A percentile compares a stretch with the other conserved stretches of the same genome.
Conservation (phyloP, 352 stramenopile genomes). For the Nothophytophthora sp. region DNA sequence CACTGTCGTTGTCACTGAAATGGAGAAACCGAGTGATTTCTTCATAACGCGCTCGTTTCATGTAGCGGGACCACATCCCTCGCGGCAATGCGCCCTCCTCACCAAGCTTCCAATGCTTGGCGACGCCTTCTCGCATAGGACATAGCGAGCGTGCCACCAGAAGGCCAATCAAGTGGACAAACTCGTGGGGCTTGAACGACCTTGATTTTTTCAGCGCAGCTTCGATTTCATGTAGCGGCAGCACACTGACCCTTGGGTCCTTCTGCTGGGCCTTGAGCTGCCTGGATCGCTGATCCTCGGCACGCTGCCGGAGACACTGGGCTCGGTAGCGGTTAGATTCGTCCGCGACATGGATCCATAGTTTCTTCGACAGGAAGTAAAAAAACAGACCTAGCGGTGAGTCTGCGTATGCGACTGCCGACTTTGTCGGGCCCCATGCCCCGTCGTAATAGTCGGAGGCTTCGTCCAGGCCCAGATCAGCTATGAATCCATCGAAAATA, state of each 20-base stretch:
- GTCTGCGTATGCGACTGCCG: conserved; percentile 1
- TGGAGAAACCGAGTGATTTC: conserved; percentile 9
- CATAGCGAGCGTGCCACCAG: not conserved
- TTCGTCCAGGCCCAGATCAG: not conserved
- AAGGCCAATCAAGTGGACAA: too few relatives aligned
- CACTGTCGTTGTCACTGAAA: conserved; percentile 16
- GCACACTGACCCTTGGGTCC: too few relatives aligned
- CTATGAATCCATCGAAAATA: not conserved
- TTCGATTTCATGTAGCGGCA: too few relatives aligned
- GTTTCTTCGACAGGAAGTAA: conserved; percentile 8
- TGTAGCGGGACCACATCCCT: conserved; percentile 8
- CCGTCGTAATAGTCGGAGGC: conserved; percentile 1
- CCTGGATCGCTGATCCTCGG: not conserved
- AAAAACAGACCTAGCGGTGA: conserved; percentile 9
- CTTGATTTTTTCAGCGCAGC: too few relatives aligned
- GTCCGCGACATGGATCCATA: conserved; percentile 1
- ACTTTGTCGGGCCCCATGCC: not conserved
- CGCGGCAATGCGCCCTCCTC: conserved; percentile 11
- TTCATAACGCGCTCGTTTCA: conserved; percentile 5
- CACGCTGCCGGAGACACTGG: not conserved
- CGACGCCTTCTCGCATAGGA: not conserved
- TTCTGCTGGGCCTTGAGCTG: not conserved
- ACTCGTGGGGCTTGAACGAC: too few relatives aligned
- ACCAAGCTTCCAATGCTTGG: conserved; percentile 4
- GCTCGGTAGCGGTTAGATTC: conserved; percentile 4